Percentiles rank a stretch among this genome's conserved stretches.
phyloP scores from a whole-genome alignment of 108 stramenopile genomes.

The Pseudonitzschia delicatissima region DNA sequence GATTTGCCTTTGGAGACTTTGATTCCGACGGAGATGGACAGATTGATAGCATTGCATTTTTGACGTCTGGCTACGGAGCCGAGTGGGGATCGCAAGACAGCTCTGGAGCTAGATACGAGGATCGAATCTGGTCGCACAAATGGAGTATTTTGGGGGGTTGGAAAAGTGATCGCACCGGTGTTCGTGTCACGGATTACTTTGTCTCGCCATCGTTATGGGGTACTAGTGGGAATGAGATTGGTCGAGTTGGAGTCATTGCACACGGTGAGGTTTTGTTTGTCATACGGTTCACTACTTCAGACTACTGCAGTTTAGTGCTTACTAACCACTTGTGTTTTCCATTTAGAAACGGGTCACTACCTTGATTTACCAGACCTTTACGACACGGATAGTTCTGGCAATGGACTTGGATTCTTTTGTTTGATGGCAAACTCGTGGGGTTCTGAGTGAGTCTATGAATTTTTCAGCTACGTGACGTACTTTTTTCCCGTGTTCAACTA shows the following conservation, averaged over 20 bases:
- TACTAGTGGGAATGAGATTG: conserved; percentile 26
- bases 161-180: neutral
- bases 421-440: conserved; percentile 41
- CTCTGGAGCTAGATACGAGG: neutral
- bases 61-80: conserved; percentile 68
- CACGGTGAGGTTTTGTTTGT: conserved; percentile 19
- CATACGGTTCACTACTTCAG: too few species aligned
- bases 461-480: too few species aligned
- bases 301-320: too few species aligned
- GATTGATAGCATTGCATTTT: conserved; percentile 59
- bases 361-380: conserved; percentile 16
- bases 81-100: conserved; percentile 33
- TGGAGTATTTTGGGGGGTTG: conserved; percentile 17
- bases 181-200: conserved; percentile 22
- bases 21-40: conserved; percentile 26
- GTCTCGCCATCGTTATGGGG: conserved; percentile 30
- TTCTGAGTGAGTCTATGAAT: conserved; percentile 14
- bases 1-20: conserved; percentile 17
- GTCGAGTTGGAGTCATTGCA: conserved; percentile 31
- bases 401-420: conserved; percentile 34
- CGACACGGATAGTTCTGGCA: conserved; percentile 23
- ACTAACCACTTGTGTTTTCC: neutral
- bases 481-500: neutral
- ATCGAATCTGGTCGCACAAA: conserved; percentile 41
- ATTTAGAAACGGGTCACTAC: conserved; percentile 4